A percentile compares a stretch with the other conserved stretches of the same genome.
phyloP scores from a whole-genome alignment of 2,329 filamentous ascomycete genomes.

The Nemania sp. region DNA sequence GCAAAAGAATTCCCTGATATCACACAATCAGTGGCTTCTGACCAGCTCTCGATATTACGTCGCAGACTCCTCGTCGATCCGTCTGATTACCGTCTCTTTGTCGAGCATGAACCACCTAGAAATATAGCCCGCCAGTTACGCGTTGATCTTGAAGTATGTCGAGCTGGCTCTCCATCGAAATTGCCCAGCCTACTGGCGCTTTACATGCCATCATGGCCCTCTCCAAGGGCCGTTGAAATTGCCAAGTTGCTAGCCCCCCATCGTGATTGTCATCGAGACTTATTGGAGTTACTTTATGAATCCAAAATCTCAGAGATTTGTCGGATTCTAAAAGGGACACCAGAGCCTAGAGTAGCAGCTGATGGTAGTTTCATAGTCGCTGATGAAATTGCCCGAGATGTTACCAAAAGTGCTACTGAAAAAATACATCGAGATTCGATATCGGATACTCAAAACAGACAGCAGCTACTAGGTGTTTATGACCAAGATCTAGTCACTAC shows the following conservation, averaged over 20 bases:
- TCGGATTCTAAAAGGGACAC: slow-evolving; percentile 9
- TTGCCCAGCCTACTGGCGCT: slow-evolving; percentile 31
- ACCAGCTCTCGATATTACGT: too few relatives aligned
- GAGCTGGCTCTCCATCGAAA: background rate
- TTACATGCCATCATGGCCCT: slow-evolving; percentile 30
- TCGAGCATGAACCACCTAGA: slow-evolving; percentile 24
- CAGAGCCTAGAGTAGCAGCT: background rate
- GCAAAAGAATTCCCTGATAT: slow-evolving; percentile 25
- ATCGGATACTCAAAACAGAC: too few relatives aligned
- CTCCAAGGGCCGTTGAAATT: slow-evolving; percentile 11
- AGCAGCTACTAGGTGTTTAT: too few relatives aligned
- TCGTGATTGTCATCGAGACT: slow-evolving; percentile 7
- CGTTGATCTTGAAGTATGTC: slow-evolving; percentile 20
- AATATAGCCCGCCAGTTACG: slow-evolving; percentile 24
- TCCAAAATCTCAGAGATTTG: slow-evolving; percentile 24
- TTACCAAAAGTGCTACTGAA: too few relatives aligned
- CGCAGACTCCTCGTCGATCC: too few relatives aligned
- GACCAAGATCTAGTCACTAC: too few relatives aligned
- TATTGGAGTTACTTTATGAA: slow-evolving; percentile 29
- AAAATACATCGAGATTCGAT: too few relatives aligned
- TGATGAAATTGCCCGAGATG: too few relatives aligned
- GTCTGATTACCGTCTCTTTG: slow-evolving; percentile 19
- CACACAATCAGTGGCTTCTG: slow-evolving; percentile 11
- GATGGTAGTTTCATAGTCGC: too few relatives aligned
- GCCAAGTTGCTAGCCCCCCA: slow-evolving; percentile 6